Evolutionary conservation across 2,329 filamentous ascomycete genomes (phyloP).

Genomic region (Cadophora gregata): DNA sequence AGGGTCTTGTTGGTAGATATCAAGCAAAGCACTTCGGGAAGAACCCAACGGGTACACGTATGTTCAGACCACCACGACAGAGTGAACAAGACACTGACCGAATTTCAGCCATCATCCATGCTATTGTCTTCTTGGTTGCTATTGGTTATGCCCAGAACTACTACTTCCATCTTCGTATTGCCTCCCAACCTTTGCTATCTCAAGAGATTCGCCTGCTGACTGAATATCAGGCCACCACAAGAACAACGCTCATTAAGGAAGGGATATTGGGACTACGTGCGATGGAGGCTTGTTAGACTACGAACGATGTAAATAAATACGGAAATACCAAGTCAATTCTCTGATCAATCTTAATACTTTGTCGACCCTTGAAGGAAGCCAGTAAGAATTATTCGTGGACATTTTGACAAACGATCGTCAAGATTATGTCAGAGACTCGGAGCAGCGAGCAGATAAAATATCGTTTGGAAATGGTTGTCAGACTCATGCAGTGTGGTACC

Average conservation of each 20-base stretch:
- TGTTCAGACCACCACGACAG: conserved; percentile 48
- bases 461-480: neutral
- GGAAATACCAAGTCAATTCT: conserved; percentile 18
- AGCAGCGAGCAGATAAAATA: neutral
- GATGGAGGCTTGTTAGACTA: conserved; percentile 35
- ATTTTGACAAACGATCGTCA: neutral
- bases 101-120: conserved; percentile 80
- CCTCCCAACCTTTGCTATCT: neutral
- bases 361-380: neutral
- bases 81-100: conserved; percentile 37
- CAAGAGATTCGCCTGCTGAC: conserved; percentile 16
- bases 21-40: conserved; percentile 94
- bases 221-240: conserved; percentile 88
- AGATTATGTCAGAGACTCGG: neutral
- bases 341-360: neutral
- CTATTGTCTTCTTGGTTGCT: conserved; percentile 76
- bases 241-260: conserved; percentile 94
- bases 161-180: conserved; percentile 99
- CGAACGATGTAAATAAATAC: conserved; percentile 43
- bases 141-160: conserved; percentile 98
- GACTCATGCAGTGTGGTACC: neutral
- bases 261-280: conserved; percentile 11
- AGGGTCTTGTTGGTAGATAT: conserved; percentile 87
- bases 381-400: neutral
- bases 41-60: conserved; percentile 89